phyloP scores from a whole-genome alignment of 2,329 filamentous ascomycete genomes.

The Helotiales sp. region DNA sequence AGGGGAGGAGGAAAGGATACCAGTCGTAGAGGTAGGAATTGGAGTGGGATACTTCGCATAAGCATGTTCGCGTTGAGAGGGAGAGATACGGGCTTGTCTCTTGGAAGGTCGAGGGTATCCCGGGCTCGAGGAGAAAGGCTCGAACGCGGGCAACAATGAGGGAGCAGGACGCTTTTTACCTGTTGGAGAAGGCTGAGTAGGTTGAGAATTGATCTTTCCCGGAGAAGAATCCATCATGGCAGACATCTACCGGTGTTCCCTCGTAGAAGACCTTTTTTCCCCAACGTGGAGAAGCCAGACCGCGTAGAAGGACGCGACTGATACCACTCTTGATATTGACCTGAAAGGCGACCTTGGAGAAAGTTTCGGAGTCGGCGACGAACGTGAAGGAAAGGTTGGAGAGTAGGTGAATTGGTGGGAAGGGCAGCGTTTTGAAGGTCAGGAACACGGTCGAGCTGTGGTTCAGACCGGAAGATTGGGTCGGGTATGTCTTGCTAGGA shows the following conservation, averaged over 20 bases:
- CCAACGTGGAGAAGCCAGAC: slow-evolving; percentile 21
- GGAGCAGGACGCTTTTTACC: slow-evolving; percentile 63
- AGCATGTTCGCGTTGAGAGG: slow-evolving; percentile 36
- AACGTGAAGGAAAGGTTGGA: slow-evolving; percentile 11
- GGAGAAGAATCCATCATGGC: slow-evolving; percentile 38
- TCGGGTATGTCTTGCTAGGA: slow-evolving; percentile 16
- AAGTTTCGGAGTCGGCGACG: slow-evolving; percentile 3
- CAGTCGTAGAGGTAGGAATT: slow-evolving; percentile 89
- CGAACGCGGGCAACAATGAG: slow-evolving; percentile 75
- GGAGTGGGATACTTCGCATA: slow-evolving; percentile 81
- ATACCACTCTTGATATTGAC: slow-evolving; percentile 19
- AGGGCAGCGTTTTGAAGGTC: slow-evolving; percentile 28
- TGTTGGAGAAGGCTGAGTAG: slow-evolving; percentile 34
- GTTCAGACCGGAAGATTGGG: slow-evolving; percentile 23
- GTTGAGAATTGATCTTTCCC: slow-evolving; percentile 33
- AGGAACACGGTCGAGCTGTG: slow-evolving; percentile 28
- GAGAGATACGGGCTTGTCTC: slow-evolving; percentile 57
- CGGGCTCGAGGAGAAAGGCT: slow-evolving; percentile 77
- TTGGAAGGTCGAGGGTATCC: slow-evolving; percentile 68
- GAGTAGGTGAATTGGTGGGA: slow-evolving; percentile 13
- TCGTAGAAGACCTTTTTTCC: slow-evolving; percentile 20
- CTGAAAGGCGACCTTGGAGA: slow-evolving; percentile 6
- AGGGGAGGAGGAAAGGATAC: slow-evolving; percentile 85
- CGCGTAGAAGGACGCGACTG: slow-evolving; percentile 24
- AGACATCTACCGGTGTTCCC: slow-evolving; percentile 19